Evolutionary conservation across 2,329 filamentous ascomycete species (phyloP).

Genomic region (Shiraia sp.): DNA sequence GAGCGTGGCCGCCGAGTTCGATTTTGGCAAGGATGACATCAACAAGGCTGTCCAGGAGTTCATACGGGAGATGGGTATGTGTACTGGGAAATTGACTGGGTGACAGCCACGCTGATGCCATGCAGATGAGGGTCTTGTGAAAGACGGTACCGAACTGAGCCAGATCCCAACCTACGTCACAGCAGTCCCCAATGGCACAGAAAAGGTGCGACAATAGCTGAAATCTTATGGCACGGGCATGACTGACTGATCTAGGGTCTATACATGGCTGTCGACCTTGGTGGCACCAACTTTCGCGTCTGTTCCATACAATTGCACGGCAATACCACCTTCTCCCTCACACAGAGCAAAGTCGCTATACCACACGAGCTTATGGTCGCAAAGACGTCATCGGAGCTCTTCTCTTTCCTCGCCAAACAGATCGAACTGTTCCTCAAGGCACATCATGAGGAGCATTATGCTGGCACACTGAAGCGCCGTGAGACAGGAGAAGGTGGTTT

Average conservation of each 20-base stretch:
- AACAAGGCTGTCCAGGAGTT: slow-evolving; percentile 84
- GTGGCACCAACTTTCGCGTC: slow-evolving; percentile 97
- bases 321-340: slow-evolving; percentile 92
- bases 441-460: slow-evolving; percentile 90
- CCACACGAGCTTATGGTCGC: slow-evolving; percentile 89
- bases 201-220: slow-evolving; percentile 83
- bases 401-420: slow-evolving; percentile 89
- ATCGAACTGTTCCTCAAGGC: slow-evolving; percentile 85
- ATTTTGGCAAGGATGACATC: slow-evolving; percentile 77
- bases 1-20: slow-evolving; percentile 82
- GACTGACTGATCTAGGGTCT: slow-evolving; percentile 66
- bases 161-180: slow-evolving; percentile 99
- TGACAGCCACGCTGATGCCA: slow-evolving; percentile 16
- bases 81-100: slow-evolving; percentile 5
- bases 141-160: slow-evolving; percentile 79
- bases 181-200: slow-evolving; percentile 91
- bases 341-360: slow-evolving; percentile 89
- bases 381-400: slow-evolving; percentile 82
- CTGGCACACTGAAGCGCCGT: slow-evolving; percentile 66
- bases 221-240: neutral
- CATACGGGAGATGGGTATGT: slow-evolving; percentile 75
- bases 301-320: slow-evolving; percentile 94
- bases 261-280: slow-evolving; percentile 96
- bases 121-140: slow-evolving; percentile 77
- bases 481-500: slow-evolving; percentile 61